A percentile compares a stretch with the other conserved stretches of the same genome.
phyloP scores from a whole-genome alignment of 129 eudicot species.

The Artemisia tridentata region DNA sequence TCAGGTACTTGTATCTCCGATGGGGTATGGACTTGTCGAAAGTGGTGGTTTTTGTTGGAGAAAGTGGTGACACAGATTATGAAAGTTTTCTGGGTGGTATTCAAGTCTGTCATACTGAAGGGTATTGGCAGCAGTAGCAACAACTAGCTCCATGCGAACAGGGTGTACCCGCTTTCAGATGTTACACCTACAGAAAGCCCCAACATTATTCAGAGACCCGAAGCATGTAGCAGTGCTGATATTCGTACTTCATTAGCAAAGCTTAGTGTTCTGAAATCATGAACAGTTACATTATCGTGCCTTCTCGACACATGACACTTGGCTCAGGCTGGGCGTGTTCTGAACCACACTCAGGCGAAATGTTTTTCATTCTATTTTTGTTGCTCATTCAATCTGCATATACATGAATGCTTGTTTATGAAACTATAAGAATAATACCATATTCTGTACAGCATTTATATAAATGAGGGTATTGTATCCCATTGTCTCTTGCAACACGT shows the following conservation, averaged over 20 bases:
- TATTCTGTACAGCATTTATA: slow-evolving; percentile 31
- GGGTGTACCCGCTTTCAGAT: slow-evolving; percentile 83
- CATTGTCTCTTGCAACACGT: not conserved
- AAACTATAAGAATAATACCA: slow-evolving; percentile 5
- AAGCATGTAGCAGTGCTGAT: slow-evolving; percentile 51
- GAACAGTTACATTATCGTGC: not conserved
- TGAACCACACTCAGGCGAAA: not conserved
- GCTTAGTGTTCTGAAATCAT: slow-evolving; percentile 44
- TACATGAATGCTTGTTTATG: slow-evolving; percentile 19
- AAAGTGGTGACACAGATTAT: slow-evolving; percentile 95
- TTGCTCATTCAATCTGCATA: slow-evolving; percentile 17
- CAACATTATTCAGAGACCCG: slow-evolving; percentile 49
- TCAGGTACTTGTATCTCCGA: slow-evolving; percentile 89
- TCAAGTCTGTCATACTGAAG: slow-evolving; percentile 70
- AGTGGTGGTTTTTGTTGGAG: slow-evolving; percentile 88
- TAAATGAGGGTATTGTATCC: slow-evolving; percentile 25
- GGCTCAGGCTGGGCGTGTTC: slow-evolving; percentile 3
- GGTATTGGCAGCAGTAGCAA: slow-evolving; percentile 62
- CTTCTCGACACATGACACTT: not conserved
- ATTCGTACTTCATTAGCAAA: slow-evolving; percentile 51
- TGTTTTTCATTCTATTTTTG: slow-evolving; percentile 11
- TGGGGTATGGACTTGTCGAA: slow-evolving; percentile 95
- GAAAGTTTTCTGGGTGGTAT: slow-evolving; percentile 93
- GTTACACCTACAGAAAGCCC: slow-evolving; percentile 67
- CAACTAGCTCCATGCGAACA: slow-evolving; percentile 71